Conservation (phyloP, 305 asterid genomes). For the Plantago rigida region DNA sequence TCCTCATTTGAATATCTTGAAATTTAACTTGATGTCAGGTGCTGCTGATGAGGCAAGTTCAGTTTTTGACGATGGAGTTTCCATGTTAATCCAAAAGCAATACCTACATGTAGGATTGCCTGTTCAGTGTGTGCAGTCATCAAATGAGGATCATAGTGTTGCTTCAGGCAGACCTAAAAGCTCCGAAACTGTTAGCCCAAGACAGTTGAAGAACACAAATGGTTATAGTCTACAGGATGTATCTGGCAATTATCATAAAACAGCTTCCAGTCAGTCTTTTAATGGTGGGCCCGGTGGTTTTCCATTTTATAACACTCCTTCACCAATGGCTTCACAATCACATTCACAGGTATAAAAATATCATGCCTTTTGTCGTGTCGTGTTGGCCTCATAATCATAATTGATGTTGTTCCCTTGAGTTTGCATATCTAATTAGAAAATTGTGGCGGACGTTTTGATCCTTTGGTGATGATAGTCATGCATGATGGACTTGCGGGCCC, state of each 20-base stretch:
- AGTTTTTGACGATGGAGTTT: constrained; percentile 78
- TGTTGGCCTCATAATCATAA: no score
- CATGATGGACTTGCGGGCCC: not conserved
- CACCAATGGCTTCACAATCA: constrained; percentile 59
- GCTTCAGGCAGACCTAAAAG: constrained; percentile 37
- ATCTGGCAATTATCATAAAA: constrained; percentile 56
- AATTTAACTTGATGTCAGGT: constrained; percentile 42
- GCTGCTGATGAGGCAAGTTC: constrained; percentile 80
- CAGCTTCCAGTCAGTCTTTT: constrained; percentile 45
- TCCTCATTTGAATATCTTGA: constrained; percentile 22
- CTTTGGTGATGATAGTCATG: not conserved
- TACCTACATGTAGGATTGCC: constrained; percentile 41
- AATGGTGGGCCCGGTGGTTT: constrained; percentile 48
- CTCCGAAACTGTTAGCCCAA: constrained; percentile 65
- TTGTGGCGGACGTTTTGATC: no score
- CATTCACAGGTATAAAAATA: constrained; percentile 46
- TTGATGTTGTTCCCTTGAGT: not conserved
- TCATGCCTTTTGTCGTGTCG: not conserved
- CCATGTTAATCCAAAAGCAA: constrained; percentile 61
- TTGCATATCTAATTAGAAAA: not conserved
- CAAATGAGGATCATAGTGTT: constrained; percentile 44
- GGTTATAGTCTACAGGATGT: constrained; percentile 53
- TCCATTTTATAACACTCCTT: constrained; percentile 78
- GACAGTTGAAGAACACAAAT: constrained; percentile 49
- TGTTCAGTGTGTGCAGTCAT: constrained; percentile 42